Conservation (phyloP, 495 filamentous ascomycete species). For the Mytilinidion resinicola region DNA sequence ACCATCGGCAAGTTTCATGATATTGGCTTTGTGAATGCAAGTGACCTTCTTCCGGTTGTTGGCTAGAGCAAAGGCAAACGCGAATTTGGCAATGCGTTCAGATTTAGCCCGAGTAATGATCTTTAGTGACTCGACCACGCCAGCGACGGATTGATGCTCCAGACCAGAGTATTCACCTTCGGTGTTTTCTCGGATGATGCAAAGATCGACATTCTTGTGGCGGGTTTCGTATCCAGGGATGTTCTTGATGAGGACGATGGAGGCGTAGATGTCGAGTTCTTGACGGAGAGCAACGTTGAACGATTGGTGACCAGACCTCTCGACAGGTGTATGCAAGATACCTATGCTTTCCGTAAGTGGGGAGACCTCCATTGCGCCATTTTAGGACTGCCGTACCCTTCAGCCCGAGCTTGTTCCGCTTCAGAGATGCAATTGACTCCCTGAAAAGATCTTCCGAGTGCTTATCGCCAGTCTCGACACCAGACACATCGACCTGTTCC, state of each 20-base stretch:
- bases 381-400: slow-evolving; percentile 53
- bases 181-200: slow-evolving; percentile 99
- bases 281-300: slow-evolving; percentile 99
- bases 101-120: slow-evolving; percentile 98
- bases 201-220: slow-evolving; percentile 92
- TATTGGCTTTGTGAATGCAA: slow-evolving; percentile 99
- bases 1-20: slow-evolving; percentile 99
- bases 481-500: slow-evolving; percentile 96
- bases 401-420: slow-evolving; percentile 94
- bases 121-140: slow-evolving; percentile 98
- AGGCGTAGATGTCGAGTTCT: slow-evolving; percentile 99
- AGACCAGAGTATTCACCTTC: slow-evolving; percentile 98
- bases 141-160: slow-evolving; percentile 94
- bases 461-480: slow-evolving; percentile 78
- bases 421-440: slow-evolving; percentile 88
- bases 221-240: slow-evolving; percentile 97
- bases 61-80: slow-evolving; percentile 92
- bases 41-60: slow-evolving; percentile 99
- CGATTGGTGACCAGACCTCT: slow-evolving; percentile 93
- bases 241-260: slow-evolving; percentile 97
- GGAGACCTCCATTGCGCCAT: background rate
- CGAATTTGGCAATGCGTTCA: slow-evolving; percentile 97
- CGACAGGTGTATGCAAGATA: slow-evolving; percentile 94
- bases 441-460: slow-evolving; percentile 91
- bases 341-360: slow-evolving; percentile 34